Base-by-base conservation (phyloP, 2,329 filamentous ascomycete species). In the Biscogniauxia mediterranea region DNA sequence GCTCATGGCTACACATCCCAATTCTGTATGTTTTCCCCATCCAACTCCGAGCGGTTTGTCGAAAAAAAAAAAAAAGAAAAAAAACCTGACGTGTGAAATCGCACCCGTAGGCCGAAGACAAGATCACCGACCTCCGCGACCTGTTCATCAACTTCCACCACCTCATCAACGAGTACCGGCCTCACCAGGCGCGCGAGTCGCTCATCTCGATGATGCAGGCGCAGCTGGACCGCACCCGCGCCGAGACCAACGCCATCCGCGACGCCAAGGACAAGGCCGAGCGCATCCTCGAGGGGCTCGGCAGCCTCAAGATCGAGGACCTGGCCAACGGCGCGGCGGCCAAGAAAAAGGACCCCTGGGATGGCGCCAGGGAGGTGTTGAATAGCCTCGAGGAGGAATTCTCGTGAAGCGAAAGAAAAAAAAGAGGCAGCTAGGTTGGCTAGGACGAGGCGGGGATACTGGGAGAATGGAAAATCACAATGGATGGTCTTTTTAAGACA, bases 81-180 rank as follows among this genome's bases (percentile, higher is more conserved):
- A 13, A 13, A 50, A 13, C 55, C 58, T 64, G 58, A 66, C 52
- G 19, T 42, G 23, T 15, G 5, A 23, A 59, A 66, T 64, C 28
- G 53, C 68, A 51, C 19, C 20, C 21, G 54, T 68, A 89, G 73
- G 89, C 87, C 56, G 80, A 84, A 25, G 83, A 86, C 51, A 96
- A 96, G 73, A 83, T 94, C 53, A 81, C 86, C 52, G 90, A 98
- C 74, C 77, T 99, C 32, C 84, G 90, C 69, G 93, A 89, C 17
- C 79, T 98, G 26, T 89, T 96, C 65, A 88, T 94, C 75, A 98
- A 98, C 75, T 90, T 96, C 71, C 93, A 97, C 76, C 92, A 96
- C 71, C 83, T 97, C 58, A 87, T 98, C 66, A 99, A 99, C 75
- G 89, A 96, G 75, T 83, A 75, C 58, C 88, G 79, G 89, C 1